A percentile compares a stretch with the other conserved stretches of the same genome.
Evolutionary conservation across 768 basidiomycete species (phyloP).

Genomic region (Russula vinacea): DNA sequence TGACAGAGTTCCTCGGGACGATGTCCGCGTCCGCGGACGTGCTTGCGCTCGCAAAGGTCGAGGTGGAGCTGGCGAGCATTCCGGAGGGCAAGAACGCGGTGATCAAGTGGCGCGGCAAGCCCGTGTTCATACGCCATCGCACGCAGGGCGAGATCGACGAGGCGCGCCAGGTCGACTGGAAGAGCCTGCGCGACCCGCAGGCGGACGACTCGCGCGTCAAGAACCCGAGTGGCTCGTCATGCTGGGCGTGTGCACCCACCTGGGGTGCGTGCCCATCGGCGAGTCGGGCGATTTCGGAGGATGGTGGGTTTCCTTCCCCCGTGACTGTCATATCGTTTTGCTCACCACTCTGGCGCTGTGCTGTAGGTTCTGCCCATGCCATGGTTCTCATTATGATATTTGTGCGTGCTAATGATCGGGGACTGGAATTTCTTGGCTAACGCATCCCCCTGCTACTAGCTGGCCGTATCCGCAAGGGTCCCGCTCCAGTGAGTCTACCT

Average conservation of each 20-base stretch:
- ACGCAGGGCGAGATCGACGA: constrained; percentile 90
- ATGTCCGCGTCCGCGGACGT: constrained; percentile 99
- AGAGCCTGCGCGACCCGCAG: constrained; percentile 87
- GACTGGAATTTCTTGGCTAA: constrained; percentile 8
- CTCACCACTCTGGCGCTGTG: not conserved
- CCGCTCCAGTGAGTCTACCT: constrained; percentile 73
- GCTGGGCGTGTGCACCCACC: constrained; percentile 92
- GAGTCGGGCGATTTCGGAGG: constrained; percentile 97
- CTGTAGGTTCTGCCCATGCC: constrained; percentile 91
- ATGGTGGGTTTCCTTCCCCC: constrained; percentile 57
- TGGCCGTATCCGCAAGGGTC: constrained; percentile 93
- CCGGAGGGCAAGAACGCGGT: constrained; percentile 97
- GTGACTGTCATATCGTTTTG: too few relatives aligned
- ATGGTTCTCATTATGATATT: constrained; percentile 98
- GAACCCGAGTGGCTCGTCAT: constrained; percentile 95
- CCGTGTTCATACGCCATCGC: constrained; percentile 97
- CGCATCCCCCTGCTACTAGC: constrained; percentile 45
- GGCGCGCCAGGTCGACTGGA: constrained; percentile 81
- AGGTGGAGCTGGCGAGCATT: constrained; percentile 84
- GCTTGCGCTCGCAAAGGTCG: constrained; percentile 95
- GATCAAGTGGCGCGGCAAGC: constrained; percentile 99
- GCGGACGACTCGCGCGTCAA: constrained; percentile 83
- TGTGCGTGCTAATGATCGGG: constrained; percentile 49
- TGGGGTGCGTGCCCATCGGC: constrained; percentile 98
- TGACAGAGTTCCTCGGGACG: constrained; percentile 90